Conservation (phyloP, 768 basidiomycete species). For the Scleroderma bovista region DNA sequence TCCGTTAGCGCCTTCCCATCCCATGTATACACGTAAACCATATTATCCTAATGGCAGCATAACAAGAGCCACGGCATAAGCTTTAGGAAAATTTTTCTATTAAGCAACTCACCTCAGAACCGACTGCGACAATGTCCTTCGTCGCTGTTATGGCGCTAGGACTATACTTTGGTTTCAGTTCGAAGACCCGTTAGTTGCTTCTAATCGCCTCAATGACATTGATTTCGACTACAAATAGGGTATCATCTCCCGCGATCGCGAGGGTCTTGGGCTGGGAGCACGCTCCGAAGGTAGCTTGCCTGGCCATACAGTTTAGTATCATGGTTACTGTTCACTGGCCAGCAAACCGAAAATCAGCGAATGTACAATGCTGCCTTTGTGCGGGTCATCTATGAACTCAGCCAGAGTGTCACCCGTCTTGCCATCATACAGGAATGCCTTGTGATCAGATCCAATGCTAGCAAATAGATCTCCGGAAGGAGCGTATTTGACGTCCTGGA, state of each 20-base stretch:
- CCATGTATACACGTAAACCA: slow-evolving; percentile 71
- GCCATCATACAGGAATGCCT: slow-evolving; percentile 86
- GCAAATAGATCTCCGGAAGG: slow-evolving; percentile 79
- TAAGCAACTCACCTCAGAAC: slow-evolving; percentile 55
- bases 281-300: slow-evolving; percentile 48
- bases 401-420: slow-evolving; percentile 74
- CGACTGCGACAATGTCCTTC: slow-evolving; percentile 57
- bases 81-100: no score
- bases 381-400: slow-evolving; percentile 62
- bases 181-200: slow-evolving; percentile 61
- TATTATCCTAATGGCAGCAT: slow-evolving; percentile 54
- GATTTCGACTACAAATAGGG: slow-evolving; percentile 51
- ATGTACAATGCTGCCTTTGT: slow-evolving; percentile 74
- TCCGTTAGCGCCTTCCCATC: slow-evolving; percentile 59
- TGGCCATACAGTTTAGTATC: slow-evolving; percentile 18
- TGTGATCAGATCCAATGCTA: slow-evolving; percentile 85
- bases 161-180: slow-evolving; percentile 44
- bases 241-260: slow-evolving; percentile 52
- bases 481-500: slow-evolving; percentile 84
- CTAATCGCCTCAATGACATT: slow-evolving; percentile 56
- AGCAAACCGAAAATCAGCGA: neutral
- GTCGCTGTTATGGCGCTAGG: slow-evolving; percentile 55
- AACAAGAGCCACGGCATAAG: neutral
- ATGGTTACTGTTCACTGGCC: neutral
- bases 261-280: slow-evolving; percentile 64